Conservation (phyloP, 23 red algal species). For the Gracilariopsis chorda region DNA sequence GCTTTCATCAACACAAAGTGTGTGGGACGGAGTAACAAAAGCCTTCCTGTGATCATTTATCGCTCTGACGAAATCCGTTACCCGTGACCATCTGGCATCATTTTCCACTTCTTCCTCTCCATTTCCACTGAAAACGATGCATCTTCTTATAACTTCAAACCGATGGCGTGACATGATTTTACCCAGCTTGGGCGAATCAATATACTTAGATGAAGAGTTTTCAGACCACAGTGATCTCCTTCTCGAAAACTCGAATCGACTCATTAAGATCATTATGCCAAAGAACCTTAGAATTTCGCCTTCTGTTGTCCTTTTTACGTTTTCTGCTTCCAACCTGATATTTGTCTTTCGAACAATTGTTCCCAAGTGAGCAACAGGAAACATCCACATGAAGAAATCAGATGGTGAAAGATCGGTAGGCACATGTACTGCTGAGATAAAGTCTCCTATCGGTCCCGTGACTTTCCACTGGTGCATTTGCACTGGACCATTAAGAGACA, state of each 20-base stretch:
- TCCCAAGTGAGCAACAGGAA: neutral
- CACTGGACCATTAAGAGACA: too few species aligned
- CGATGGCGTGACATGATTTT: too few species aligned
- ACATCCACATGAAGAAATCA: slow-evolving; percentile 46
- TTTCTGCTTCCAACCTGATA: neutral
- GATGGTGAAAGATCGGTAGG: neutral
- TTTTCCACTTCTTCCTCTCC: too few species aligned
- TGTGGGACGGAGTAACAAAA: neutral
- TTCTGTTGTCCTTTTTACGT: neutral
- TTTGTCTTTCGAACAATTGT: neutral
- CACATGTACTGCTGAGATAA: neutral
- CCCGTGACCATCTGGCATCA: too few species aligned
- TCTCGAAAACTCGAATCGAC: neutral
- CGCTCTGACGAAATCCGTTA: neutral
- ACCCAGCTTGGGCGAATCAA: neutral
- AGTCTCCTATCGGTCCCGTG: neutral
- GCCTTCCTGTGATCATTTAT: neutral
- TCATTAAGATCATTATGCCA: neutral
- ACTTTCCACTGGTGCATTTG: neutral
- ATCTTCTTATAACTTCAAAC: too few species aligned
- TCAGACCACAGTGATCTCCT: neutral
- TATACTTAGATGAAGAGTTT: neutral
- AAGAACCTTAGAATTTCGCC: slow-evolving; percentile 14
- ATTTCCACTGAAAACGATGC: too few species aligned
- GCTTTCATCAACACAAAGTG: neutral